Base-by-base conservation (phyloP, 192 early-diverging fungal genomes). In the Entomortierella parvispora region DNA sequence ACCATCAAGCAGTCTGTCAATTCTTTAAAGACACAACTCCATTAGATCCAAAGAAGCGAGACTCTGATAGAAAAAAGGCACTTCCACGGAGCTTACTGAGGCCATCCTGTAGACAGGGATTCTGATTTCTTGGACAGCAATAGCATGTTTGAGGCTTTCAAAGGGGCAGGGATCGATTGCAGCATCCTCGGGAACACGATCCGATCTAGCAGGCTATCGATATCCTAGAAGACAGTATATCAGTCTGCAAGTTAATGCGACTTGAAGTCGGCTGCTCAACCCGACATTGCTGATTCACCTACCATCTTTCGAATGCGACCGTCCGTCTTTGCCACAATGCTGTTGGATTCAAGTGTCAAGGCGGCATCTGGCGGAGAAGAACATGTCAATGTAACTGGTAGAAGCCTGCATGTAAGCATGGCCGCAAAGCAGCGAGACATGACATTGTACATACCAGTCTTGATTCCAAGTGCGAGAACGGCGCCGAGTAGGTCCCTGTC, bases 401-500 rank as follows among this genome's bases (percentile, higher is more conserved):
- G n/a, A n/a, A n/a, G n/a, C n/a, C n/a, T n/a, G n/a, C n/a, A n/a
- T n/a, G n/a, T n/a, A n/a, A n/a, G n/a, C n/a, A n/a, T n/a, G n/a
- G n/a, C n/a, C n/a, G n/a, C n/a, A n/a, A 15, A 15, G 28, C n/a
- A 18, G 23, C 26, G 14, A 53, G 8, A n/a, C 14, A 51, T 57
- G 15, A 29, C 49, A n/a, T 8, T 33, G 12, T 7, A 9, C 28
- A 33, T 33, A 77, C 74, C 74, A 34, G 74, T 68, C n/a, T 68
- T 77, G 43, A 77, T 68, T 33, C 74, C 74, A 11, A 58, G 74
- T 14, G 59, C 48, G 32, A 77, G 29, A 57, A 77, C 58, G 25
- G 61, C 61, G 18, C 0, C 53, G 8, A 77, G 60, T 3, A 42
- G n/a, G n/a, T 33, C 49, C 11, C 55, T 58, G 49, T 77, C 74